Evolutionary conservation across 352 stramenopile genomes (phyloP), one percentile per base, ranked within the genome.

Genomic region (Thraustochytrium sp.): DNA sequence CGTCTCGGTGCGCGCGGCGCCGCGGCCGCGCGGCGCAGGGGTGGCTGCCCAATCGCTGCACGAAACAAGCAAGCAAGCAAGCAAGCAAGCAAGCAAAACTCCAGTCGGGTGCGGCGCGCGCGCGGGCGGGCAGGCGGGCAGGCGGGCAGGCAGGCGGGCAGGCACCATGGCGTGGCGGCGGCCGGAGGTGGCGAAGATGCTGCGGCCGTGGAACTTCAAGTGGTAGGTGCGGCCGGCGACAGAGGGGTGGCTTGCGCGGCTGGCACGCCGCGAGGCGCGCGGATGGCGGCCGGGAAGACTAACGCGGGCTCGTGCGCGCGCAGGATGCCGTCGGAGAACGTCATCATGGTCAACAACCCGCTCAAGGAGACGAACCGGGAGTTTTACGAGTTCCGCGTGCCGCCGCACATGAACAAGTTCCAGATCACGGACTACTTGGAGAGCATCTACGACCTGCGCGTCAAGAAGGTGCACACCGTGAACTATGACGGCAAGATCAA

Each of bases 371-470:
- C 46, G 8, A 80, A 61, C 68, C 49, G 13, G 13, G n/a, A 76
- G 11, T 29, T 16, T n/a, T 77, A 62, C 88, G 88, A 93, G 55
- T 94, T 94, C 87, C 91, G 91, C 78, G 91, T 94, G 51, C 91
- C 94, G 86, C 90, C 91, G 72, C 91, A 93, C 84, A 94, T 94
- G 87, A 95, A 91, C 84, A 95, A 95, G 89, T 87, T 94, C 87
- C 91, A 95, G 85, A 93, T 95, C 82, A 94, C 93, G 87, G 91
- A 95, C 85, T 95, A 95, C 87, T 85, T 95, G 82, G 93, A 91
- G 84, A 94, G 93, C 86, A 86, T 95, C 55, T 95, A 95, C 87
- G 88, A 90, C 72, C 86, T 95, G 40, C 89, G 87, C 13, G 91
- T 95, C 59, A 82, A 88, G 80, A 94, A 94, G 85, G 90, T 95